Percentiles rank a stretch among this genome's conserved stretches.
phyloP scores from a whole-genome alignment of 768 basidiomycete genomes.

The Tephrocybe sp. region DNA sequence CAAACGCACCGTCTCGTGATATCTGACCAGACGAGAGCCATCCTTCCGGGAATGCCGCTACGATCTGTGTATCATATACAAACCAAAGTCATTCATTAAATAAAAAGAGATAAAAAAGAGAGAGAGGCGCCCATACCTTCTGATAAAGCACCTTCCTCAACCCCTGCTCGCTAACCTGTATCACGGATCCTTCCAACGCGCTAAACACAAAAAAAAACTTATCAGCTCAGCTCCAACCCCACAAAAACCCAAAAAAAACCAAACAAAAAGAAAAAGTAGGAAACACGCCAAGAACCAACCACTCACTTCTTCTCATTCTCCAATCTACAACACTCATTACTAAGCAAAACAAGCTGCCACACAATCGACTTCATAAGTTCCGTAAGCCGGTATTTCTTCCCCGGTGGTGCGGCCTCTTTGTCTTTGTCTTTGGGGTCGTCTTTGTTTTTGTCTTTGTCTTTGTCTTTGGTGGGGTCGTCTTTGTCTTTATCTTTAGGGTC shows the following conservation, averaged over 20 bases:
- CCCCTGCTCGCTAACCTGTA: slow-evolving; percentile 79
- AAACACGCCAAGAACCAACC: slow-evolving; percentile 3
- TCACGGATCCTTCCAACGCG: slow-evolving; percentile 64
- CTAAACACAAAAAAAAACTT: slow-evolving; percentile 15
- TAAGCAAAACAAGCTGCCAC: slow-evolving; percentile 78
- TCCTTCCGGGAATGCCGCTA: slow-evolving; percentile 75
- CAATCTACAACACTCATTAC: slow-evolving; percentile 75
- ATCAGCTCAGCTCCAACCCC: not conserved
- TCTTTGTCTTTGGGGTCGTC: slow-evolving; percentile 24
- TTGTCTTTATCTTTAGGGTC: slow-evolving; percentile 20
- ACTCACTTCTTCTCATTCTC: slow-evolving; percentile 64
- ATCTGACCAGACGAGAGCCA: slow-evolving; percentile 88
- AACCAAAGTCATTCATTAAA: too few relatives aligned
- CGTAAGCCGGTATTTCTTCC: slow-evolving; percentile 75
- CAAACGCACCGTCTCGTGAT: slow-evolving; percentile 68
- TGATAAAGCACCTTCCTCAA: slow-evolving; percentile 78
- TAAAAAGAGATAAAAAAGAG: too few relatives aligned
- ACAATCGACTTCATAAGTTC: slow-evolving; percentile 77
- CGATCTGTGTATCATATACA: slow-evolving; percentile 48
- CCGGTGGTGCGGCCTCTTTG: slow-evolving; percentile 55
- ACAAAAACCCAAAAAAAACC: not conserved
- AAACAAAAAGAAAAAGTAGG: not conserved
- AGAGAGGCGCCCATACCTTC: slow-evolving; percentile 43
- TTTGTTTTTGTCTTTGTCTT: slow-evolving; percentile 17
- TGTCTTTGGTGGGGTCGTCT: slow-evolving; percentile 23